Evolutionary conservation across 2,329 filamentous ascomycete species (phyloP).

Genomic region (Claviceps africana): DNA sequence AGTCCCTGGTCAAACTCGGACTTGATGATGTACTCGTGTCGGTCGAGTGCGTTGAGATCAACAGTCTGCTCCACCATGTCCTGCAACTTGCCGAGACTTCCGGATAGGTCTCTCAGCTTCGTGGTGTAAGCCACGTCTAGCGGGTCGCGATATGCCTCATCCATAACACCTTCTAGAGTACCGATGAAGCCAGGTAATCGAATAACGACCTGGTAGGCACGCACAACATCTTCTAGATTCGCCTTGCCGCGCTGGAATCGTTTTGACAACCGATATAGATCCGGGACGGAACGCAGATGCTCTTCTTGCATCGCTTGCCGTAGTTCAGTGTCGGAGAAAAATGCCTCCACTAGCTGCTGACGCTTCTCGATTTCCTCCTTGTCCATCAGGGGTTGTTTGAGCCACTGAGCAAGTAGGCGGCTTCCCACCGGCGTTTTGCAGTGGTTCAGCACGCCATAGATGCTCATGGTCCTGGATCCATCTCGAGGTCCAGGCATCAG

Average conservation of each 20-base stretch:
- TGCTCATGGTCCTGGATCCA: slow-evolving; percentile 92
- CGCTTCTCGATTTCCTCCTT: slow-evolving; percentile 76
- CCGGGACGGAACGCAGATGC: slow-evolving; percentile 81
- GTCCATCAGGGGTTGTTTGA: slow-evolving; percentile 95
- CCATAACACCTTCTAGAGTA: slow-evolving; percentile 86
- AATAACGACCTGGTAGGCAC: slow-evolving; percentile 88
- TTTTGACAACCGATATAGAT: slow-evolving; percentile 85
- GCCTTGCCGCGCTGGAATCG: slow-evolving; percentile 87
- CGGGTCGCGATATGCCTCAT: slow-evolving; percentile 79
- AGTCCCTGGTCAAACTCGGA: slow-evolving; percentile 89
- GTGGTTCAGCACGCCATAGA: slow-evolving; percentile 88
- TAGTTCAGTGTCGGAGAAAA: slow-evolving; percentile 82
- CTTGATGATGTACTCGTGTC: slow-evolving; percentile 98
- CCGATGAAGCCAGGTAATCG: slow-evolving; percentile 79
- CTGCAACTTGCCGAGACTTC: slow-evolving; percentile 71
- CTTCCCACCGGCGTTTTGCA: slow-evolving; percentile 95
- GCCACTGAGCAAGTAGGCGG: slow-evolving; percentile 80
- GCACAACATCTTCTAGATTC: slow-evolving; percentile 87
- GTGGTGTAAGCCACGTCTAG: slow-evolving; percentile 77
- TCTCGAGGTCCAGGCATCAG: slow-evolving; percentile 93
- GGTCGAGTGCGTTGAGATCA: slow-evolving; percentile 85
- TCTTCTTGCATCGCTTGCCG: slow-evolving; percentile 95
- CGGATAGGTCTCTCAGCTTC: slow-evolving; percentile 62
- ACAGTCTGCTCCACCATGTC: slow-evolving; percentile 99
- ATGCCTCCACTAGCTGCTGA: slow-evolving; percentile 89